Conservation (phyloP, 805 yeast genomes). For the Hanseniaspora mollemarum region DNA sequence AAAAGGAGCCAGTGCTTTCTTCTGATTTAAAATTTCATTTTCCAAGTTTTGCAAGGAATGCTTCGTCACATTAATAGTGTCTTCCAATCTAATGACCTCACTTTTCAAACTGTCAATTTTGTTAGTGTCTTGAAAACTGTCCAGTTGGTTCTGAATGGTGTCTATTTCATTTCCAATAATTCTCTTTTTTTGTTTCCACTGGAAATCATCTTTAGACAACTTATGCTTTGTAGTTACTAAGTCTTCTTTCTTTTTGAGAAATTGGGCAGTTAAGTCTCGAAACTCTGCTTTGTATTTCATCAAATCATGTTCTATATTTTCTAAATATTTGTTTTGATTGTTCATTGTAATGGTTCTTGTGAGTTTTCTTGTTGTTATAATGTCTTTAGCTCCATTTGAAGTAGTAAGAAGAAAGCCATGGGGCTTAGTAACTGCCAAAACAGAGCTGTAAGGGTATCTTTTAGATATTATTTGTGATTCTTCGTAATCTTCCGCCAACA, state of each 20-base stretch:
- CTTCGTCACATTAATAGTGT: constrained; percentile 23
- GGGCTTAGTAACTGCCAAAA: constrained; percentile 5
- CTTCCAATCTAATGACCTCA: constrained; percentile 23
- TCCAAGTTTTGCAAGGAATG: constrained; percentile 24
- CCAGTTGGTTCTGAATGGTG: constrained; percentile 22
- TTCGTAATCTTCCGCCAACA: constrained; percentile 41
- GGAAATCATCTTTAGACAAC: constrained; percentile 30
- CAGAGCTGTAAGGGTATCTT: constrained; percentile 21
- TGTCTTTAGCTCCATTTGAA: constrained; percentile 31
- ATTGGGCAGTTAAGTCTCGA: background rate
- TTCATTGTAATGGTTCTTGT: constrained; percentile 8
- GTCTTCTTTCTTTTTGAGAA: background rate
- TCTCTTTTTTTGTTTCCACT: constrained; percentile 23
- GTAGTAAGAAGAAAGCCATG: constrained; percentile 35
- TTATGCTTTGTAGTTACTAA: constrained; percentile 8
- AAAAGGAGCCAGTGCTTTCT: constrained; percentile 20
- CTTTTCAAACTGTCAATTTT: constrained; percentile 20
- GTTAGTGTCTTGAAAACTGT: constrained; percentile 27
- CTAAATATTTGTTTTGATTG: constrained; percentile 11
- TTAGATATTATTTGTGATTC: constrained; percentile 41
- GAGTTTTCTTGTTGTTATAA: constrained; percentile 1
- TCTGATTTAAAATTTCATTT: constrained; percentile 20
- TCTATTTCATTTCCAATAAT: constrained; percentile 25
- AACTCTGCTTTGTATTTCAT: constrained; percentile 1
- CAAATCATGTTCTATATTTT: constrained; percentile 20